Evolutionary conservation across 1,139 yeast species (phyloP).

Genomic region (Debaryomycetaceae sp.): DNA sequence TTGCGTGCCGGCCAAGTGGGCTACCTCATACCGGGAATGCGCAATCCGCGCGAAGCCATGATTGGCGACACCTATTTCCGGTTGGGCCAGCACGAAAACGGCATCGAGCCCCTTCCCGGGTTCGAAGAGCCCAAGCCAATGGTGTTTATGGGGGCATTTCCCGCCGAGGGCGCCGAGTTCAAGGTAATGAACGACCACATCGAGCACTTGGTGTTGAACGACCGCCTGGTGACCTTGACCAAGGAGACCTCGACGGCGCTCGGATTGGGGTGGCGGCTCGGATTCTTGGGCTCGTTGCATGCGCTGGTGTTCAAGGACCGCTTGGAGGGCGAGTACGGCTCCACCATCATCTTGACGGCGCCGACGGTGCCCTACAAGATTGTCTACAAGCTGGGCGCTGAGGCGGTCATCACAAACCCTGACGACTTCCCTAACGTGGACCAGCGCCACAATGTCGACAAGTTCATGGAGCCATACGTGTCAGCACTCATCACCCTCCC

Average conservation of each 20-base stretch:
- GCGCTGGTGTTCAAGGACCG: slow-evolving; percentile 93
- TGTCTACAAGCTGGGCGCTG: slow-evolving; percentile 58
- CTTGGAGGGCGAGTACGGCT: slow-evolving; percentile 89
- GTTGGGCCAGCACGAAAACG: slow-evolving; percentile 50
- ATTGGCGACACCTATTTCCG: slow-evolving; percentile 89
- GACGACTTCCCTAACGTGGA: slow-evolving; percentile 78
- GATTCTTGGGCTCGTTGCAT: slow-evolving; percentile 90
- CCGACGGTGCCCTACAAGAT: slow-evolving; percentile 94
- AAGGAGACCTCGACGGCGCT: slow-evolving; percentile 91
- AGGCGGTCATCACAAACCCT: slow-evolving; percentile 74
- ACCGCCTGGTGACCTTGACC: slow-evolving; percentile 83
- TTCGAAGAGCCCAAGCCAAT: slow-evolving; percentile 96
- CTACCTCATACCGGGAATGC: slow-evolving; percentile 90
- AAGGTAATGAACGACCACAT: slow-evolving; percentile 86
- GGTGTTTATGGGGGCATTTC: slow-evolving; percentile 98
- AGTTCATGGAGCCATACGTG: slow-evolving; percentile 82
- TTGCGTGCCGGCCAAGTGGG: slow-evolving; percentile 92
- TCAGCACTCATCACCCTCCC: slow-evolving; percentile 91
- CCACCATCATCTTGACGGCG: slow-evolving; percentile 85
- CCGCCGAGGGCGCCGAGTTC: slow-evolving; percentile 91
- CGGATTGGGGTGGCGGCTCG: slow-evolving; percentile 97
- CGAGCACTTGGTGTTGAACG: slow-evolving; percentile 83
- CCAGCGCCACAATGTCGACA: slow-evolving; percentile 43
- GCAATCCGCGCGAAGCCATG: slow-evolving; percentile 76
- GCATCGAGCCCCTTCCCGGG: slow-evolving; percentile 80